A percentile compares a stretch with the other conserved stretches of the same genome.
phyloP scores from a whole-genome alignment of 805 yeast species.

The Monosporozyma servazzii region DNA sequence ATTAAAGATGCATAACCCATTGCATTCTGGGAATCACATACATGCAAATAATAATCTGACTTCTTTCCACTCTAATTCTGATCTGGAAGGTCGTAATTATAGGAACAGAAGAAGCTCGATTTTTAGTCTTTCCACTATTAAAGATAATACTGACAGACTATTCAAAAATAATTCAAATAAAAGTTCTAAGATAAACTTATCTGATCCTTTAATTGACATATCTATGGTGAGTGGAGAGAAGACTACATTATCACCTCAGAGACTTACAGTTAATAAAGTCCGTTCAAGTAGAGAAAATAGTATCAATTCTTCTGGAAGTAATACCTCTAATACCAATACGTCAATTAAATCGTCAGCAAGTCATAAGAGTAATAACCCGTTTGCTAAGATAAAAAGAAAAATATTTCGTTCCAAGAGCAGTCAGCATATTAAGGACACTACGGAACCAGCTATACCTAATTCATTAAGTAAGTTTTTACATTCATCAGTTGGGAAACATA shows the following conservation, averaged over 20 bases:
- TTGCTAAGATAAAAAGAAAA: conserved; percentile 20
- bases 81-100: conserved; percentile 9
- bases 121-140: conserved; percentile 2
- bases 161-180: conserved; percentile 9
- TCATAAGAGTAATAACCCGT: conserved; percentile 6
- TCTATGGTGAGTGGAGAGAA: neutral
- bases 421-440: conserved; percentile 14
- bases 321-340: neutral
- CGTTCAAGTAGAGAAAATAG: neutral
- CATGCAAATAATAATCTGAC: conserved; percentile 2
- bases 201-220: neutral
- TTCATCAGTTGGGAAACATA: conserved; percentile 26
- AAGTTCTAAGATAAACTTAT: conserved; percentile 3
- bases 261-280: neutral
- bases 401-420: conserved; percentile 19
- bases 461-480: conserved; percentile 27
- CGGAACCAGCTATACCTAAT: conserved; percentile 20
- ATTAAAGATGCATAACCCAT: neutral
- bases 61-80: conserved; percentile 11
- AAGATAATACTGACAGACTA: conserved; percentile 8
- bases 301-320: neutral
- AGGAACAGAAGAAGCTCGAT: conserved; percentile 6
- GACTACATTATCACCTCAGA: neutral
- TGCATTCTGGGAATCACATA: conserved; percentile 1
- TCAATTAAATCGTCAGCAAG: neutral